These are phyloP conservation scores for Malbranchea cinnamomea DNA, from an alignment of 2,329 filamentous ascomycete genomes.

Conservation along the genomic window DNA sequence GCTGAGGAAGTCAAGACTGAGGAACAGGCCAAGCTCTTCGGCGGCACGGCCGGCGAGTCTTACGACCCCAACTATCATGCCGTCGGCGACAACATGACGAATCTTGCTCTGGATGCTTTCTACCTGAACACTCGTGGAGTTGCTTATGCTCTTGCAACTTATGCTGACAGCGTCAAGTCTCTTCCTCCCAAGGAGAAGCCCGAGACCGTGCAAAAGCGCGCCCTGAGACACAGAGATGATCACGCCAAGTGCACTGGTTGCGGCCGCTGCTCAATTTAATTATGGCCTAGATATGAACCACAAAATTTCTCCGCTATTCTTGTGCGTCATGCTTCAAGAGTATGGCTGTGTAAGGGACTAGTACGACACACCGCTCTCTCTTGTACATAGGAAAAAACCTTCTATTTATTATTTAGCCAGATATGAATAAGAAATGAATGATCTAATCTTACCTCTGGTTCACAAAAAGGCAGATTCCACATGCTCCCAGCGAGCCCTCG, in stretches of 20 bases:
- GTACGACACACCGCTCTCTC: too few relatives aligned
- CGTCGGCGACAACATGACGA: conserved; percentile 37
- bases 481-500: too few relatives aligned
- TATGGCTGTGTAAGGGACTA: too few relatives aligned
- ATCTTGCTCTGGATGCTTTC: conserved; percentile 40
- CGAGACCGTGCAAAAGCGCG: too few relatives aligned
- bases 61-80: conserved; percentile 45
- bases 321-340: neutral
- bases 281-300: neutral
- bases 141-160: conserved; percentile 42
- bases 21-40: conserved; percentile 51
- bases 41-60: conserved; percentile 48
- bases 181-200: conserved; percentile 8
- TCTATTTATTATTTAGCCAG: too few relatives aligned
- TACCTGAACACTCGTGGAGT: conserved; percentile 37
- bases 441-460: too few relatives aligned
- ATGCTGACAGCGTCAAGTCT: conserved; percentile 35
- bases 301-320: neutral
- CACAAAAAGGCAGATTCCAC: too few relatives aligned
- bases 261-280: neutral
- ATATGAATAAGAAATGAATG: too few relatives aligned
- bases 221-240: conserved; percentile 2
- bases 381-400: too few relatives aligned
- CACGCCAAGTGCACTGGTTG: neutral
- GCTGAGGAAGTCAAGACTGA: conserved; percentile 62